Base-by-base conservation (phyloP, 2,329 filamentous ascomycete species). In the Myriosclerotinia curreyana region DNA sequence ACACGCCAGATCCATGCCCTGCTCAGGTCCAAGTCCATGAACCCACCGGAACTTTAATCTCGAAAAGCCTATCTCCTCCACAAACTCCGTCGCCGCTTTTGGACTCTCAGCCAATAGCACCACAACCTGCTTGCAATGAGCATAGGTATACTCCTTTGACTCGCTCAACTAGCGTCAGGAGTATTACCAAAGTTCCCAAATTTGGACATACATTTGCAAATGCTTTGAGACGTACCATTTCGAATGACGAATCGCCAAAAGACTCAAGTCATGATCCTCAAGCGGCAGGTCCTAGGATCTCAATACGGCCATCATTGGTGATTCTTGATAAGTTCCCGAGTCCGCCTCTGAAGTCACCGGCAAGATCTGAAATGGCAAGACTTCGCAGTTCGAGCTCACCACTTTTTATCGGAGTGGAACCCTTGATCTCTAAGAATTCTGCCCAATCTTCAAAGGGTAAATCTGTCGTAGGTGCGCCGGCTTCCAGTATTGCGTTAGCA, bases 401-500 rank as follows among this genome's bases (percentile, higher is more conserved):
- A 17, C 55, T 48, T 20, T 14, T 56, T 14, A 44, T 48, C 17
- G 55, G 55, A 17, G 11, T 9, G 7, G 42, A 36, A 48, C 22
- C n/a, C 7, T 14, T 46, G 9, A 8, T 28, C 17, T 42, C 36
- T 20, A 28, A 55, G 22, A 25, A 31, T 55, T 42, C 53, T 14
- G n/a, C 31, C n/a, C n/a, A 58, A 17, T 25, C 44, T 22, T 36
- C 31, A 11, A 20, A 58, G n/a, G 28, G 36, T 48, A n/a, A n/a
- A 22, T 38, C 55, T 25, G 2, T 48, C 7, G 48, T 48, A 14
- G n/a, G 31, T 36, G 60, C 60, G 8, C 40, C 60, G 14, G 44
- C 60, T 31, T 63, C 60, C 22, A 63, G 60, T 40, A 56, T 63
- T 31, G 60, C 60, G 9, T 58, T 63, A 38, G 60, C 46, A 17